A percentile compares a stretch with the other conserved stretches of the same genome.
Evolutionary conservation across 2,329 filamentous ascomycete species (phyloP).

Genomic region (Davidsoniella virescens): DNA sequence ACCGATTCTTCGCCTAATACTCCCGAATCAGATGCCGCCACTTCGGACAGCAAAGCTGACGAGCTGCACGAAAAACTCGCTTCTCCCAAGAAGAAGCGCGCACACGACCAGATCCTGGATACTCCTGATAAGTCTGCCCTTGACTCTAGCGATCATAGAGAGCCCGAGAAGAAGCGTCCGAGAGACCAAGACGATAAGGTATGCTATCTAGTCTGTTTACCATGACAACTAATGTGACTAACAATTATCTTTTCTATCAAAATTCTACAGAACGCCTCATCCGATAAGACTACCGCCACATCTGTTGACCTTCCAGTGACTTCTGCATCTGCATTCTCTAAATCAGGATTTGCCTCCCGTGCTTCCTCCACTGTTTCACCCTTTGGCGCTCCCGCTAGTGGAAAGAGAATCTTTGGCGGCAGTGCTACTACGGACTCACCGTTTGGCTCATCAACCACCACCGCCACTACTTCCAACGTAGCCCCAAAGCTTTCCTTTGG

Average conservation of each 20-base stretch:
- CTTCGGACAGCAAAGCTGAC: conserved; percentile 23
- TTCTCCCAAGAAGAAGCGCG: conserved; percentile 52
- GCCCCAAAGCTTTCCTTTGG: conserved; percentile 35
- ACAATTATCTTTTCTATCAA: background rate
- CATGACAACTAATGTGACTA: background rate
- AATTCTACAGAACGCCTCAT: background rate
- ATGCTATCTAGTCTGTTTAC: background rate
- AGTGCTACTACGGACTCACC: conserved; percentile 17
- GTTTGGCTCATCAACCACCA: conserved; percentile 16
- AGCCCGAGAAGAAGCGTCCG: conserved; percentile 50
- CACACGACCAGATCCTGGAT: conserved; percentile 41
- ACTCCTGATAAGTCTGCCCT: conserved; percentile 24
- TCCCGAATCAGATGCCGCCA: conserved; percentile 22
- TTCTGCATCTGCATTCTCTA: conserved; percentile 47
- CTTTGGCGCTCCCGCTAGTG: conserved; percentile 37
- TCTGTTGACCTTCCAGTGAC: conserved; percentile 22
- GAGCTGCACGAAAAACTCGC: conserved; percentile 31
- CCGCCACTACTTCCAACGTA: conserved; percentile 14
- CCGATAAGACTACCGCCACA: conserved; percentile 18
- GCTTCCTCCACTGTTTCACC: conserved; percentile 44
- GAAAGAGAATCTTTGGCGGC: conserved; percentile 18
- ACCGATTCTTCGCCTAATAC: conserved; percentile 18
- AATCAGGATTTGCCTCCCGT: conserved; percentile 52
- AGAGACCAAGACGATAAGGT: conserved; percentile 33
- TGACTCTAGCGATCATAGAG: conserved; percentile 26